phyloP scores from a whole-genome alignment of 2,329 filamentous ascomycete species.

The Pleomassaria siparia region DNA sequence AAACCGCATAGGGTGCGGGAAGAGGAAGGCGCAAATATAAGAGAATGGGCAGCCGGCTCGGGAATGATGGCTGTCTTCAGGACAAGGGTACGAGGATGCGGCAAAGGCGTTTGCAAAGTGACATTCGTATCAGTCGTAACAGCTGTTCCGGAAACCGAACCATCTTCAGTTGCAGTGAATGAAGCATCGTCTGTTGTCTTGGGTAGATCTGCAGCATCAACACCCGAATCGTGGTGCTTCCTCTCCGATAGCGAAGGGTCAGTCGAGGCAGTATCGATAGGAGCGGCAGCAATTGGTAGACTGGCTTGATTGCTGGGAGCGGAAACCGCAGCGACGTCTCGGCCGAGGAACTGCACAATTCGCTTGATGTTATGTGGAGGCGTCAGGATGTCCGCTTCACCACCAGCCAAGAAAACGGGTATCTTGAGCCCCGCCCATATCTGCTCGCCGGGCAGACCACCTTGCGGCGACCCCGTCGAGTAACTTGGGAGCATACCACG shows the following conservation, averaged over 20 bases:
- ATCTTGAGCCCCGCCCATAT: conserved; percentile 72
- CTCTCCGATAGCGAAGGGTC: conserved; percentile 23
- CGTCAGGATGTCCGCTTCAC: conserved; percentile 74
- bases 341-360: conserved; percentile 56
- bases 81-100: conserved; percentile 41
- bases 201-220: conserved; percentile 34
- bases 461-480: conserved; percentile 52
- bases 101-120: not conserved
- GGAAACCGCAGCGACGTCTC: conserved; percentile 37
- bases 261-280: conserved; percentile 42
- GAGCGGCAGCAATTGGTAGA: conserved; percentile 54
- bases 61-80: conserved; percentile 73
- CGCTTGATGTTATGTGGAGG: conserved; percentile 70
- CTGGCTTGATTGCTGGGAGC: conserved; percentile 38
- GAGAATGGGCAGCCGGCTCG: conserved; percentile 75
- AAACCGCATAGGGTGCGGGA: conserved; percentile 77
- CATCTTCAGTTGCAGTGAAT: conserved; percentile 14
- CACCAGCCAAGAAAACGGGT: conserved; percentile 78
- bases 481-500: conserved; percentile 69
- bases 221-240: conserved; percentile 38
- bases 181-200: conserved; percentile 13
- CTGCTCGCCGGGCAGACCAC: conserved; percentile 69
- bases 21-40: conserved; percentile 77
- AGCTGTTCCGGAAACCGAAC: conserved; percentile 4
- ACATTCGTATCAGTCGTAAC: not conserved